phyloP scores from a whole-genome alignment of 768 basidiomycete genomes.

The Kwoniella sp. region DNA sequence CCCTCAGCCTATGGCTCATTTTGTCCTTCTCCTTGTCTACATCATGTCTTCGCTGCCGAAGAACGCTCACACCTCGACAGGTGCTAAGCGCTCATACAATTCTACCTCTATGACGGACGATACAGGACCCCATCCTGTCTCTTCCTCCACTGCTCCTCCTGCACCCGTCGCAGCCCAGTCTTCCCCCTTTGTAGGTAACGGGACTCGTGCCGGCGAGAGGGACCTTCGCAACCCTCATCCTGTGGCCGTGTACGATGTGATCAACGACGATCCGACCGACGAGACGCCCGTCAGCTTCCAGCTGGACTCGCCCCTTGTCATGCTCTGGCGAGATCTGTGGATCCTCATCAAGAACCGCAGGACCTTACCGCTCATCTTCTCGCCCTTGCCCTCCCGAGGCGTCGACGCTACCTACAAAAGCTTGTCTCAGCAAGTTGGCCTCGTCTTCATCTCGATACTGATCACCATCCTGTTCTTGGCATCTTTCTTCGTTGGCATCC shows the following conservation, averaged over 20 bases:
- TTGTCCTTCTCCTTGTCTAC: not conserved
- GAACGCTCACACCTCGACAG: not conserved
- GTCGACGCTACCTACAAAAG: constrained; percentile 10
- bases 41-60: not conserved
- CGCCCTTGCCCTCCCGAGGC: constrained; percentile 1
- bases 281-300: constrained; percentile 10
- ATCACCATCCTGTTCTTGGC: constrained; percentile 4
- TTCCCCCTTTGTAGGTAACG: not conserved
- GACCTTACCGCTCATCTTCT: constrained; percentile 5
- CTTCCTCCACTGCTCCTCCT: not conserved
- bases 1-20: not conserved
- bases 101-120: not conserved
- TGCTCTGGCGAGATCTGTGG: constrained; percentile 10
- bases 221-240: not conserved
- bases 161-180: not conserved
- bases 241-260: constrained; percentile 17
- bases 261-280: constrained; percentile 6
- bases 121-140: not conserved
- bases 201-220: not conserved
- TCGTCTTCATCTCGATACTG: constrained; percentile 5
- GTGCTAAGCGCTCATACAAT: not conserved
- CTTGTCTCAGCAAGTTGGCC: constrained; percentile 2
- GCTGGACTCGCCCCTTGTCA: constrained; percentile 8
- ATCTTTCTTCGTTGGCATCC: constrained; percentile 15
- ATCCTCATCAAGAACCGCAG: constrained; percentile 1